These are phyloP conservation scores for Elongisporangium prolatum DNA, from an alignment of 352 stramenopile species.

Conservation along the genomic window DNA sequence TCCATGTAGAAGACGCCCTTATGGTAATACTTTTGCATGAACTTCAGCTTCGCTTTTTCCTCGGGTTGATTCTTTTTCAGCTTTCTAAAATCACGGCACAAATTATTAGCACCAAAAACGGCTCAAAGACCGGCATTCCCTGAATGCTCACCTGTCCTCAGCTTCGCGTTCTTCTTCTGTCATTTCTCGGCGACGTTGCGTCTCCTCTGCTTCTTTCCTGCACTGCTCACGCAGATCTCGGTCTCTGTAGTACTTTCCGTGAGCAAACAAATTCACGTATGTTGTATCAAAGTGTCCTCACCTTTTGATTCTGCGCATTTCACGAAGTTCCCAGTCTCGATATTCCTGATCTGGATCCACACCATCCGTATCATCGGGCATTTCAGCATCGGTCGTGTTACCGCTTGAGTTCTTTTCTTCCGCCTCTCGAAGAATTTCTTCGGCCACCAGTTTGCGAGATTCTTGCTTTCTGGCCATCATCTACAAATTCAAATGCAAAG, in stretches of 20 bases:
- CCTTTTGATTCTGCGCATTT: slow-evolving; percentile 91
- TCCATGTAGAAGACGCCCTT: slow-evolving; percentile 98
- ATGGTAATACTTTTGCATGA: slow-evolving; percentile 99
- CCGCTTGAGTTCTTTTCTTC: slow-evolving; percentile 12
- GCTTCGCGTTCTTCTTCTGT: slow-evolving; percentile 93
- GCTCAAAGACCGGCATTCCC: not conserved
- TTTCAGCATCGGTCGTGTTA: slow-evolving; percentile 71
- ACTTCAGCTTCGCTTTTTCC: slow-evolving; percentile 89
- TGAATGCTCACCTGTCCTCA: slow-evolving; percentile 83
- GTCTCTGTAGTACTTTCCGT: slow-evolving; percentile 40
- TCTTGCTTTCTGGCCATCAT: slow-evolving; percentile 56
- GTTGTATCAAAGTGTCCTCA: too few species aligned
- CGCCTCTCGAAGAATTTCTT: slow-evolving; percentile 70
- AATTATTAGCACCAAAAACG: slow-evolving; percentile 4
- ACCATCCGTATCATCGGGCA: slow-evolving; percentile 88
- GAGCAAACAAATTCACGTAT: too few species aligned
- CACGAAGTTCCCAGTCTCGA: slow-evolving; percentile 91
- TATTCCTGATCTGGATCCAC: slow-evolving; percentile 90
- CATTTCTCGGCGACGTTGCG: slow-evolving; percentile 85
- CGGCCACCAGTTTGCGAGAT: slow-evolving; percentile 65
- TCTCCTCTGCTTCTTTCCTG: slow-evolving; percentile 86
- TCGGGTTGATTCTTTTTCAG: slow-evolving; percentile 78
- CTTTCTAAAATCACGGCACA: slow-evolving; percentile 36
- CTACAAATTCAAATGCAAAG: slow-evolving; percentile 8
- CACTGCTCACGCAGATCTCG: slow-evolving; percentile 74